Evolutionary conservation across 345 rosid species (phyloP), one percentile per base, ranked within the genome.

Genomic region (Lenwebbia sp.): DNA sequence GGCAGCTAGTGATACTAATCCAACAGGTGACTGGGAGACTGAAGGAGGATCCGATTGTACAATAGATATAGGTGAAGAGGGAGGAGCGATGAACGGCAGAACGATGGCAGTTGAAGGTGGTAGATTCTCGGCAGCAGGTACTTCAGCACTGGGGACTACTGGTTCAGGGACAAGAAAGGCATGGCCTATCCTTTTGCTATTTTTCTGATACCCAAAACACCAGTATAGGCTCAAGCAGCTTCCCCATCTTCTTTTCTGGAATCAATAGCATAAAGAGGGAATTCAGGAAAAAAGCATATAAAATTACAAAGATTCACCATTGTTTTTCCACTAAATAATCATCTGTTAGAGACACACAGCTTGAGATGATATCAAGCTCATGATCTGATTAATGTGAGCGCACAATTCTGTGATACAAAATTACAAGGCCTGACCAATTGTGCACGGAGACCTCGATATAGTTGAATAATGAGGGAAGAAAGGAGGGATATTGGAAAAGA

Each of bases 1-100:
- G 10, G 93, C 85, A 85, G 92, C 89, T 13, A 95, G 93, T 40
- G 96, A 92, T 21, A 92, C 90, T 84, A 88, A 88, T 85, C 94
- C 96, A 54, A 89, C 93, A 2, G 98, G 99, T 25, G 98, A 91
- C 82, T 96, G 98, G 55, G 96, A 89, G 83, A 90, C 91, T 33
- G 97, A 97, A 53, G 98, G 92, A 87, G 99, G 96, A 86, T 93
- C 97, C 0, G 99, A 95, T 84, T 92, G 99, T 54, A 95, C 95
- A 89, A 96, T 93, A 2, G 98, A 96, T 81, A 94, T 97, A 26
- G 99, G 99, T 57, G 99, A 97, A 60, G 99, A 96, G 22, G 99
- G 99, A 84, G 99, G 99, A 41, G 99, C 97, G 37, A 96, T 92
- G 74, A 96, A 95, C 28, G 98, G 96, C 54, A 93, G 90, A 7